Percentiles rank a stretch among this genome's conserved stretches.
These are phyloP conservation scores for Nicotiana rustica DNA, from an alignment of 305 asterid species.

Conservation along the genomic window DNA sequence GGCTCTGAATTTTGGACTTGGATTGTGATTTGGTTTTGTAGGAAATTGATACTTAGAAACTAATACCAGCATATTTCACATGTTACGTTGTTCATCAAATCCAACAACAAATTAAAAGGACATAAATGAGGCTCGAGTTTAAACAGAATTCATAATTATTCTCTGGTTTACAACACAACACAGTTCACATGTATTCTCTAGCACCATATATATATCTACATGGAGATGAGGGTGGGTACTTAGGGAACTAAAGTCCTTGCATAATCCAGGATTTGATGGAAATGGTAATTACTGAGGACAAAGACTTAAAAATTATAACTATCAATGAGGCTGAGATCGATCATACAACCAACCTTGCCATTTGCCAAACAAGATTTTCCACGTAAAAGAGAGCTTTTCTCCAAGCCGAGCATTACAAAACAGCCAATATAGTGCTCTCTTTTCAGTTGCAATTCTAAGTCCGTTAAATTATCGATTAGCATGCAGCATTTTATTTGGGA, in stretches of 20 bases:
- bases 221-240: not conserved
- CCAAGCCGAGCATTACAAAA: too few species aligned
- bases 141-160: not conserved
- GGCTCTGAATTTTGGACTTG: too few species aligned
- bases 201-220: not conserved
- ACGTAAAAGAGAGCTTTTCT: too few species aligned
- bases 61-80: not conserved
- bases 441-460: not conserved
- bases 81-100: not conserved
- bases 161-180: not conserved
- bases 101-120: not conserved
- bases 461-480: not conserved
- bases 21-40: too few species aligned
- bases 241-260: not conserved
- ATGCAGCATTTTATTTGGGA: not conserved
- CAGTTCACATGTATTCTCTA: not conserved
- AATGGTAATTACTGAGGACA: not conserved
- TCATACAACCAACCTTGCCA: not conserved
- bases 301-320: not conserved
- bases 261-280: not conserved
- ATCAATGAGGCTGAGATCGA: not conserved
- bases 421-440: not conserved
- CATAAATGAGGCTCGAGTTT: not conserved
- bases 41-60: not conserved
- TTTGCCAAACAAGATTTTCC: too few species aligned